A percentile compares a stretch with the other conserved stretches of the same genome.
These are phyloP conservation scores for Arthrobotrys iridis DNA, from an alignment of 2,329 filamentous ascomycete genomes.

Conservation along the genomic window DNA sequence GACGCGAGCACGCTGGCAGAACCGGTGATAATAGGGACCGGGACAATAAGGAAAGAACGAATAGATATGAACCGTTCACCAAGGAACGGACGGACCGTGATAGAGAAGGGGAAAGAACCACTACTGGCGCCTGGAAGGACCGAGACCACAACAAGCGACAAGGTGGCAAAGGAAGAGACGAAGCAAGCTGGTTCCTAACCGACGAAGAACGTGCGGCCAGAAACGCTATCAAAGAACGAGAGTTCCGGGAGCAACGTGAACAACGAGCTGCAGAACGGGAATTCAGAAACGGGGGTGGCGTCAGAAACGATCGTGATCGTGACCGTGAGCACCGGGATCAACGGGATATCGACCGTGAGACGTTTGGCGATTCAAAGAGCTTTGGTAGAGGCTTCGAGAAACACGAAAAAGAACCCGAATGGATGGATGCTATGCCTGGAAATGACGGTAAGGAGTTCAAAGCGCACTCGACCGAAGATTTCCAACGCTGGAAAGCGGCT, in stretches of 20 bases:
- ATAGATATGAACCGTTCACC: constrained; percentile 50
- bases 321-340: constrained; percentile 56
- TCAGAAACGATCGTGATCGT: constrained; percentile 53
- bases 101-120: constrained; percentile 56
- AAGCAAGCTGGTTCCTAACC: constrained; percentile 58
- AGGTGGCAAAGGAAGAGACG: constrained; percentile 55
- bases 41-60: constrained; percentile 38
- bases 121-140: constrained; percentile 57
- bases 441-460: constrained; percentile 61
- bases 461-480: constrained; percentile 66
- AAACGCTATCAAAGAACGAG: constrained; percentile 36
- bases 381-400: constrained; percentile 56
- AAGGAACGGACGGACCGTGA: constrained; percentile 39
- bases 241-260: constrained; percentile 50
- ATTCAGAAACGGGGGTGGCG: constrained; percentile 59
- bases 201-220: constrained; percentile 52
- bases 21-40: constrained; percentile 24
- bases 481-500: constrained; percentile 68
- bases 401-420: constrained; percentile 66
- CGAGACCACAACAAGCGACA: constrained; percentile 55
- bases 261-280: constrained; percentile 46
- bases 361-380: constrained; percentile 30
- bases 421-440: constrained; percentile 63
- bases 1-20: constrained; percentile 46
- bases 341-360: constrained; percentile 43